Evolutionary conservation across 345 rosid species (phyloP), one percentile per base, ranked within the genome.

Genomic region (Psidium guajava): DNA sequence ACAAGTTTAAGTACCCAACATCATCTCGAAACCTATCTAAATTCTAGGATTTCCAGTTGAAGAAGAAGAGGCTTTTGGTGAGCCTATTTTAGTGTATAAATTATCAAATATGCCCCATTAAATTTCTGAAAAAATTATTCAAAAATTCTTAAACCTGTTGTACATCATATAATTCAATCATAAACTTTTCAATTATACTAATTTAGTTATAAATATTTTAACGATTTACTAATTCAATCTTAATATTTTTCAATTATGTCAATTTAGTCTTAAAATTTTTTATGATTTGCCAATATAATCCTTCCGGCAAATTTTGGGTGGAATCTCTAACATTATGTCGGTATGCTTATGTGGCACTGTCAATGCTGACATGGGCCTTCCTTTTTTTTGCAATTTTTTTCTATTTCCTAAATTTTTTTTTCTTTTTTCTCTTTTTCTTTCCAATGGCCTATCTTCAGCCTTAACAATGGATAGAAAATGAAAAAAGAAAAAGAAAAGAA

Each of bases 261-360:
- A 2, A 51, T 51, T 2, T 51, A 51, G 10, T 12, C 14, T 51
- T 51, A 51, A 11, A 3, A 0, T 4, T 51, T 51, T 51, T 51
- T 1, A 32, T 0, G 0, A 32, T 32, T 64, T 64, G 44, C 7
- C 6, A 32, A 64, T 32, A 22, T 64, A 32, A 3, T 64, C 5
- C 9, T 32, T 32, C 0, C 8, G 15, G 44, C 3, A 11, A 64
- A 64, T 32, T 15, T 64, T 64, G 36, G 6, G 1, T 1, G 0
- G 40, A 61, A 61, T 61, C 1, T 1, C 8, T 28, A 0, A 61
- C 1, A 0, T 9, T 0, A 3, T 15, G 74, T 11, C 0, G 1
- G 18, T 5, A 0, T 6, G 1, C 11, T 61, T 15, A 28, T 15
- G 11, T 6, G 74, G 36, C 22, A 14, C 8, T 20, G 18, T 5